Base-by-base conservation (phyloP, 306 rosid species). In the Morella rubra region DNA sequence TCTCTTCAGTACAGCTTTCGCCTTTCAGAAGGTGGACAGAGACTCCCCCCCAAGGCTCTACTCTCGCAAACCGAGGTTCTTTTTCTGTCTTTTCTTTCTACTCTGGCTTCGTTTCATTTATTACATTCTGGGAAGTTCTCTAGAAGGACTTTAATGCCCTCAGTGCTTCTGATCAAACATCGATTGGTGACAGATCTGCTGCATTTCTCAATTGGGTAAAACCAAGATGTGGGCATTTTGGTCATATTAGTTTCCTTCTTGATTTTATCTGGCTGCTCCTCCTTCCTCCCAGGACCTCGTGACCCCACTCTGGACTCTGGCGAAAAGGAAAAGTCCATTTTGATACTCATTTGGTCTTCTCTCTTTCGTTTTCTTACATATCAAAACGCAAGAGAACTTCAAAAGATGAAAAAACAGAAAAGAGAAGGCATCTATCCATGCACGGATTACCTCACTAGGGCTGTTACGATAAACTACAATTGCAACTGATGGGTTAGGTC, bases 141-240 rank as follows among this genome's bases (percentile, higher is more conserved):
- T 0, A 5, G 5, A 64, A 75, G 73, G 80, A 81, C 77, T 50
- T 74, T 72, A 27, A 50, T 78, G 60, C 64, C 79, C 79, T 27
- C 65, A 20, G 58, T 14, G 47, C 18, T 9, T 59, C 71, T 47
- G 76, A 52, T 37, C 42, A 18, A 18, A 13, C 78, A 78, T 54
- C 79, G 20, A 41, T 58, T 60, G 72, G 61, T 40, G 49, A 68
- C 40, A 61, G 42, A 74, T 72, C 58, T 49, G 73, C 80, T 75
- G 77, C 72, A 37, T 27, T 73, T 62, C 80, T 46, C 47, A 3
- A 67, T 73, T 8, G 59, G 84, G 74, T 51, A 40, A 55, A 76
- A 71, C 71, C 80, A 78, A 65, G 75, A 50, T 77, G 73, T 37
- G 83, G 78, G 81, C 66, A 56, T 75, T 79, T 51, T 54, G 50